phyloP scores from a whole-genome alignment of 345 rosid species.

The Adansonia digitata region DNA sequence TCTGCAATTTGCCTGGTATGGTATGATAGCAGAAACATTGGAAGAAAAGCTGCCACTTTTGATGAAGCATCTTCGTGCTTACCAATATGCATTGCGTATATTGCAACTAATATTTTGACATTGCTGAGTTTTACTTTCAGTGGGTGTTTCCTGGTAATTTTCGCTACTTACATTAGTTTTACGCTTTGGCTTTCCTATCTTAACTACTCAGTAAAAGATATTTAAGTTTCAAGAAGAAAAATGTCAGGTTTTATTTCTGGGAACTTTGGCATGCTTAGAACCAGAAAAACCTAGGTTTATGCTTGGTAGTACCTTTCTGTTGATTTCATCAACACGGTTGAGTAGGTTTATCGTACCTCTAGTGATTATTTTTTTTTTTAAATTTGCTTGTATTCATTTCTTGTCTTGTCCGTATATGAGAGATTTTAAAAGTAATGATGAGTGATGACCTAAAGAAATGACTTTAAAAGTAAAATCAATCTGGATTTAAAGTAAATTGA shows the following conservation, averaged over 20 bases:
- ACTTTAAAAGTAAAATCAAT: neutral
- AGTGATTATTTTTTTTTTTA: neutral
- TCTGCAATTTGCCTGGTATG: slow-evolving; percentile 71
- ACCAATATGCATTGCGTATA: slow-evolving; percentile 62
- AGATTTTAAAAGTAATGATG: neutral
- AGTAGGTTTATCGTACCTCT: neutral
- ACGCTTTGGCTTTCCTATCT: neutral
- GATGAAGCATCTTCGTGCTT: slow-evolving; percentile 59
- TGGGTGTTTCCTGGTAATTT: slow-evolving; percentile 77
- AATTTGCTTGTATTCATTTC: neutral
- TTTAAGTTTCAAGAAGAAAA: neutral
- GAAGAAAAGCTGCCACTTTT: slow-evolving; percentile 45
- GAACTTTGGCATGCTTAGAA: neutral
- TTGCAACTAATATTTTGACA: slow-evolving; percentile 73
- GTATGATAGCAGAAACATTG: slow-evolving; percentile 63
- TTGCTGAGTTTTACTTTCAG: slow-evolving; percentile 74
- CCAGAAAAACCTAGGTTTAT: neutral
- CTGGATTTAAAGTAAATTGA: neutral
- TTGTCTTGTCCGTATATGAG: neutral
- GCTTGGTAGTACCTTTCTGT: neutral
- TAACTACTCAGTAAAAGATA: neutral
- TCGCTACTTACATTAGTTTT: neutral
- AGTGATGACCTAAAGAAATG: neutral
- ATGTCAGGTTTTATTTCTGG: neutral
- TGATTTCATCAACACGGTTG: neutral